phyloP scores from a whole-genome alignment of 23 red algal genomes.

The Agarophyton chilense region DNA sequence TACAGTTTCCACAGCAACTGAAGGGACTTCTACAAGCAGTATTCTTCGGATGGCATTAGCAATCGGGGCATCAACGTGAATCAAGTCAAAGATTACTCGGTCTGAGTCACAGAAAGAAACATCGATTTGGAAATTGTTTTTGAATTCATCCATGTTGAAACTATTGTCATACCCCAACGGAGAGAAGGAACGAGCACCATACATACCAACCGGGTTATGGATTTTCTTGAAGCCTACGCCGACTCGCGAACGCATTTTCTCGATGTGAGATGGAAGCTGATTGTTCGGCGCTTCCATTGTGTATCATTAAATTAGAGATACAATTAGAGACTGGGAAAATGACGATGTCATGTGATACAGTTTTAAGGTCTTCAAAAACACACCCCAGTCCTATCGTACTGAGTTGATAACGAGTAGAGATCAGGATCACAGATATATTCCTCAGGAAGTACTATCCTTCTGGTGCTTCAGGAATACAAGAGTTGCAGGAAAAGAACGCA shows the following conservation, averaged over 20 bases:
- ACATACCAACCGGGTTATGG: conserved; percentile 64
- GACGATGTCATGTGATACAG: background rate
- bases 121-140: conserved; percentile 21
- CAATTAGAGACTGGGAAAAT: background rate
- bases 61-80: conserved; percentile 82
- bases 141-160: conserved; percentile 61
- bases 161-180: conserved; percentile 66
- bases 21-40: conserved; percentile 91
- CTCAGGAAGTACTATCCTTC: no score
- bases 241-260: conserved; percentile 51
- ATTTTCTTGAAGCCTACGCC: conserved; percentile 60
- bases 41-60: conserved; percentile 94
- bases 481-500: no score
- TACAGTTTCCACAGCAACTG: conserved; percentile 90
- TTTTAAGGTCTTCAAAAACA: no score
- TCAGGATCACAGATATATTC: no score
- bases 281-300: conserved; percentile 6
- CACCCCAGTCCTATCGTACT: no score
- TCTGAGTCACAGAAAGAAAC: conserved; percentile 45
- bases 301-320: background rate
- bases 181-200: conserved; percentile 55
- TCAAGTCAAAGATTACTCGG: conserved; percentile 77
- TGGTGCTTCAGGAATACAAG: no score
- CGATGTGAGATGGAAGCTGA: conserved; percentile 42
- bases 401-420: no score